Evolutionary conservation across 345 rosid genomes (phyloP), one percentile per base, ranked within the genome.

Genomic region (Kernera saxatilis): DNA sequence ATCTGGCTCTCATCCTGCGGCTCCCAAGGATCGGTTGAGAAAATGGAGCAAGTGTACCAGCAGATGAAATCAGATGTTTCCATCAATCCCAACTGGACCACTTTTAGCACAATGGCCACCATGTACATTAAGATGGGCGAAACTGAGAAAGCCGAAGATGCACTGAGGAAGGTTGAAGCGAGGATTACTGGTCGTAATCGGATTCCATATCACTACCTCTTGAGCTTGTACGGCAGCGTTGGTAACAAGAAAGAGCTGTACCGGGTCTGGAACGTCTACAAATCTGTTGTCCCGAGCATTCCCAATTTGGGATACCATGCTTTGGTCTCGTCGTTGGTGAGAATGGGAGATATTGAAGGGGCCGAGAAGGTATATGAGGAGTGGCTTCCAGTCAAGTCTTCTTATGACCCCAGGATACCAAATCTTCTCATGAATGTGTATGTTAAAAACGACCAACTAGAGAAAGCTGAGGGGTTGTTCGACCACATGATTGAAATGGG

Each of bases 1-100:
- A 93, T 93, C 72, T 93, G 96, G 98, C 71, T 93, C 71, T 93
- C 98, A 57, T 84, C 92, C 57, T 73, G 87, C 68, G 96, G 90
- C 66, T 78, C 86, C 35, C 86, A 75, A 62, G 95, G 91, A 63
- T 88, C 84, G 6, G 77, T 61, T 25, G 91, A 88, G 43, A 83
- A 75, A 74, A 84, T 94, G 97, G 97, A 94, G 57, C 72, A 78
- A 62, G 95, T 84, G n/a, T 89, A 80, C 62, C 84, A 84, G 67
- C 84, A 73, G 79, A 89, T 94, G 99, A 91, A 79, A 67, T 62
- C 52, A 5, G 93, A 91, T 74, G 78, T 32, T 55, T 60, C 71
- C 29, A 80, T 87, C 35, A 83, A 74, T 71, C 92, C 96, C 13
- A 87, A 86, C 78, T 93, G 98, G 98, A 87, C 93, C 57, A 87